Conservation (phyloP, 2,329 filamentous ascomycete species). For the Beauveria brongniartii region DNA sequence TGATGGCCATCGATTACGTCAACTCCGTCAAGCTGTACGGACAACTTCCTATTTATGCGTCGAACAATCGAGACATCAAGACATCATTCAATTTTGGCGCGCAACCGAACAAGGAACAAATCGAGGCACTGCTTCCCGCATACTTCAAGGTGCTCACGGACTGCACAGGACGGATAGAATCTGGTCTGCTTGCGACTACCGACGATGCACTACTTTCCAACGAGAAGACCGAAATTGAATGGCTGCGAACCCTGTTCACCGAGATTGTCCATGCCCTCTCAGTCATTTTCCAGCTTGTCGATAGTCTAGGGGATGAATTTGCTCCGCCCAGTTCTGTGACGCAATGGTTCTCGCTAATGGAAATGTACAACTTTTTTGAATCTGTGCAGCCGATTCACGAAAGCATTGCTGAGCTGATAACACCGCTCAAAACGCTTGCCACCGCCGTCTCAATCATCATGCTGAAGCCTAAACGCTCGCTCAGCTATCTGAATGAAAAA, state of each 20-base stretch:
- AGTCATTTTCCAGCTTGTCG: conserved; percentile 64
- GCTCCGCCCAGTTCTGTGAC: conserved; percentile 50
- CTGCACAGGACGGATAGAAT: conserved; percentile 41
- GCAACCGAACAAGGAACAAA: conserved; percentile 24
- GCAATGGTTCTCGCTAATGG: conserved; percentile 70
- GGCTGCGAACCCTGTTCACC: conserved; percentile 54
- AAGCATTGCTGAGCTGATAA: conserved; percentile 40
- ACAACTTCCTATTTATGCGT: conserved; percentile 27
- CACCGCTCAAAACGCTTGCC: conserved; percentile 61
- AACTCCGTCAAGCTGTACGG: conserved; percentile 39
- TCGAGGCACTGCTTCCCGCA: conserved; percentile 38
- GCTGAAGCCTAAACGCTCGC: conserved; percentile 55
- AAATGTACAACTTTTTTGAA: conserved; percentile 61
- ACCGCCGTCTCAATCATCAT: conserved; percentile 64
- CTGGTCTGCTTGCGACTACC: conserved; percentile 41
- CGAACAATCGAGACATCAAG: conserved; percentile 20
- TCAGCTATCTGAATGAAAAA: conserved; percentile 32
- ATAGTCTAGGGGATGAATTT: conserved; percentile 46
- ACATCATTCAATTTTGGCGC: conserved; percentile 24
- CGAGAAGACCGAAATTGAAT: conserved; percentile 49
- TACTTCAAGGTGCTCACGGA: conserved; percentile 40
- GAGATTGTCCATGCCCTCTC: conserved; percentile 70
- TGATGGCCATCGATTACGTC: conserved; percentile 53
- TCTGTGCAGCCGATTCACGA: conserved; percentile 40
- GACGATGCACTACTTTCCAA: conserved; percentile 40